Evolutionary conservation across 2,329 filamentous ascomycete genomes (phyloP), one percentile per base, ranked within the genome.

Genomic region (Pleochaeta shiraiana): DNA sequence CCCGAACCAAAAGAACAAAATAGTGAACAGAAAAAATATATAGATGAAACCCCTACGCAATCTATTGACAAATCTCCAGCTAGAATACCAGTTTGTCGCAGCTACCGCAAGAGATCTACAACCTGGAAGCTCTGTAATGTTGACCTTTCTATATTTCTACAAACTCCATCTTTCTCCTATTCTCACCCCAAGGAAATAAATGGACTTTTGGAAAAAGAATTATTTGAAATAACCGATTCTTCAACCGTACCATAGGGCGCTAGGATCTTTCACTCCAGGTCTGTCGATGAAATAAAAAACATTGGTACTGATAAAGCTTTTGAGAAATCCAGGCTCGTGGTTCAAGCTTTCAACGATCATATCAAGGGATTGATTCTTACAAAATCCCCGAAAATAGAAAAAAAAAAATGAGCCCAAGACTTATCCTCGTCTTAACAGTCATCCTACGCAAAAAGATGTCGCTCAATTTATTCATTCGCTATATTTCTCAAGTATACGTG

Each of bases 281-380:
- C 14, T 26, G 11, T 67, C 6, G 65, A 68, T 43, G 53, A 66
- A 34, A 60, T 68, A 0, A 68, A 68, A 28, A 62, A 66, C 26
- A 26, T 55, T 11, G 34, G 64, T 6, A 67, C 45, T 11, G 14
- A 26, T 1, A 66, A 65, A 39, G 47, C 61, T 14, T 63, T 63
- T 50, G 39, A 63, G 21, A 63, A 63, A 31, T 63, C 39, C 9
- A 37, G 39, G 16, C 34, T 63, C 5, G 61, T 63, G 7, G 61
- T 65, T 34, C 65, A 66, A 59, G 65, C 28, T 1, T 66, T 64
- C 31, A 65, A 66, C 2, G 64, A 66, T 43, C 4, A 63, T 9
- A 60, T 45, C 45, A 66, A 66, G 34, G 33, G 37, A n/a, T 26
- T 31, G 12, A 33, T 66, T 47, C 50, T 66, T 21, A 66, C 65